Base-by-base conservation (phyloP, 2,329 filamentous ascomycete genomes). In the Epichloe amarillans region DNA sequence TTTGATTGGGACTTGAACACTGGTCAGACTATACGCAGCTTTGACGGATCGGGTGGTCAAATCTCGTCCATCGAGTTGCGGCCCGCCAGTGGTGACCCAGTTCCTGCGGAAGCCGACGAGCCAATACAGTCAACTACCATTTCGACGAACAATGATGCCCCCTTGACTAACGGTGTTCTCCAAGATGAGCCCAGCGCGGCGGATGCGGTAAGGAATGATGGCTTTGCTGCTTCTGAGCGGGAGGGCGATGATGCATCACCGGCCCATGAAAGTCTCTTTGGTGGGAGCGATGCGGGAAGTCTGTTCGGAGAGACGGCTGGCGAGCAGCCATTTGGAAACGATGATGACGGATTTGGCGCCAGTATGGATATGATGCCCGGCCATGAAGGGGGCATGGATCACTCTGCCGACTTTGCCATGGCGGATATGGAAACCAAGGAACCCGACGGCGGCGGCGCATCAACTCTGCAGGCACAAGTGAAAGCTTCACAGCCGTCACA, bases 1-100 rank as follows among this genome's bases (percentile, higher is more conserved):
- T 79, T 89, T 49, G 90, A 97, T 63, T 98, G 93, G 93, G 93
- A 97, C 64, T 67, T 98, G 26, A 88, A 97, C 60, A 93, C 81
- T 1, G 93, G 93, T 0, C 76, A 85, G 59, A 75, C 85, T 6
- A 83, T 82, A 56, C 79, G 90, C 11, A 76, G 77, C 4, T 98
- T 93, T 61, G 82, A 84, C 45, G 84, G 85, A 2, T 87, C 77
- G 49, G 86, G 83, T 14, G 76, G 86, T 5, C 93, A 98, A 63
- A 89, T 97, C 53, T 93, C 88, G 2, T 82, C 88, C 2, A 82
- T 98, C 40, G 90, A 97, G 66, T 77, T 88, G 52, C 79, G 93
- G 3, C 91, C 93, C 2, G 74, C 84, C 49, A 88, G 82, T 23
- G 84, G 80, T 35, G 68, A 87, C 0, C 82, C 86, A 1, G 78